Conservation (phyloP, 192 early-diverging fungal genomes). For the Phycomyces nitens region DNA sequence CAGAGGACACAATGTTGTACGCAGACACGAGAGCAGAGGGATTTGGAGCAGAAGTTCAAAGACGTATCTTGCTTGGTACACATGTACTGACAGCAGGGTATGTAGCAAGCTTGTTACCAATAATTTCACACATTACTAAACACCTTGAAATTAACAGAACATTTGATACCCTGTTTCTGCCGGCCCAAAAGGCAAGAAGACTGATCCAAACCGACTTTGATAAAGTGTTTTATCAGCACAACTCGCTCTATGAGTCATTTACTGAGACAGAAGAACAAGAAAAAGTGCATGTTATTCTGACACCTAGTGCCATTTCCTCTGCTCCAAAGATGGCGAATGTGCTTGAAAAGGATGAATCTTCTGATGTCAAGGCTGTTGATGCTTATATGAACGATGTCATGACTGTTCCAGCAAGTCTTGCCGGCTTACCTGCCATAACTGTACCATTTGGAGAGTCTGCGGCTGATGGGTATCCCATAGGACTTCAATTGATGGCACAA, state of each 20-base stretch:
- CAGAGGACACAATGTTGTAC: slow-evolving; percentile 42
- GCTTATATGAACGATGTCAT: slow-evolving; percentile 86
- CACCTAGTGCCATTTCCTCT: slow-evolving; percentile 69
- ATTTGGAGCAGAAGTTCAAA: slow-evolving; percentile 78
- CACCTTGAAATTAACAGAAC: no score
- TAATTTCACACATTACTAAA: no score
- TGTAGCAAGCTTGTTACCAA: no score
- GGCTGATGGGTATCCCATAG: slow-evolving; percentile 62
- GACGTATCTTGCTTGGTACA: slow-evolving; percentile 84
- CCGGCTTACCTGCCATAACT: slow-evolving; percentile 74
- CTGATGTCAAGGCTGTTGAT: slow-evolving; percentile 38
- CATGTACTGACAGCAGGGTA: slow-evolving; percentile 80
- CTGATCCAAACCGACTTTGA: slow-evolving; percentile 80
- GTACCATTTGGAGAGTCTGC: slow-evolving; percentile 50
- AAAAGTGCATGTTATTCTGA: slow-evolving; percentile 71
- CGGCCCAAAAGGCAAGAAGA: slow-evolving; percentile 80
- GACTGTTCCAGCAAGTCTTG: slow-evolving; percentile 85
- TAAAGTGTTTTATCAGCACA: slow-evolving; percentile 59
- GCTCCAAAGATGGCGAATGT: slow-evolving; percentile 51
- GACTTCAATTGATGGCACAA: slow-evolving; percentile 82
- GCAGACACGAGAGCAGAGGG: slow-evolving; percentile 62
- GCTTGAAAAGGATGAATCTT: slow-evolving; percentile 10
- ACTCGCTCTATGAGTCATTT: slow-evolving; percentile 42
- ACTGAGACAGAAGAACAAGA: slow-evolving; percentile 4
- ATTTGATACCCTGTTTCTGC: slow-evolving; percentile 67